Conservation (phyloP, 768 basidiomycete species). For the Rhodotorula kratochvilovae region DNA sequence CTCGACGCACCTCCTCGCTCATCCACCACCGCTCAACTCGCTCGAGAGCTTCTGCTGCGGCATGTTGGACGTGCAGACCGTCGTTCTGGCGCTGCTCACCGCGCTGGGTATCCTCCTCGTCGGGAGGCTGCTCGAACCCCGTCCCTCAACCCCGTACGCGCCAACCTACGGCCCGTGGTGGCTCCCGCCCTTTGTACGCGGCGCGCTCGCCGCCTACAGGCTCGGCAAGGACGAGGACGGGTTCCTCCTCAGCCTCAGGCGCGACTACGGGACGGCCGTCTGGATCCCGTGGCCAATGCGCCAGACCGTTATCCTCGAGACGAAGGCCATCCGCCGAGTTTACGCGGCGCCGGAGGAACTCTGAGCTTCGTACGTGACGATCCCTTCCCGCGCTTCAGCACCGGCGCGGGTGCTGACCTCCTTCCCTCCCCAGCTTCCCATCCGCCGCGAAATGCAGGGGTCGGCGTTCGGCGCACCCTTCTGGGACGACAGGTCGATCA, state of each 20-base stretch:
- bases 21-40: too few relatives aligned
- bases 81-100: neutral
- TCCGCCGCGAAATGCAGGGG: conserved; percentile 26
- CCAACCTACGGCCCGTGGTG: conserved; percentile 2
- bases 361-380: conserved; percentile 24
- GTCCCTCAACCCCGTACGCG: neutral
- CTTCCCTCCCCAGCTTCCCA: neutral
- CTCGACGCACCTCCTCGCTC: neutral
- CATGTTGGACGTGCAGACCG: neutral
- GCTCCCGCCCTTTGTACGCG: conserved; percentile 24
- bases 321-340: conserved; percentile 10
- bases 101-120: neutral
- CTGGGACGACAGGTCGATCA: neutral
- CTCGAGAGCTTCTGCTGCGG: neutral
- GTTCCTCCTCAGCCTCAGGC: conserved; percentile 12
- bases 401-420: neutral
- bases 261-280: conserved; percentile 3
- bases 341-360: conserved; percentile 11
- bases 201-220: conserved; percentile 19
- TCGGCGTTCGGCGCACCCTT: conserved; percentile 21
- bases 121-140: neutral
- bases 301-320: conserved; percentile 25
- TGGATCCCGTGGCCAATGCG: conserved; percentile 36
- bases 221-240: conserved; percentile 35
- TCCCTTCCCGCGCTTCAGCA: neutral